Percentiles rank a stretch among this genome's conserved stretches.
These are phyloP conservation scores for Monosporascus sp. DNA, from an alignment of 2,329 filamentous ascomycete genomes.

Conservation along the genomic window DNA sequence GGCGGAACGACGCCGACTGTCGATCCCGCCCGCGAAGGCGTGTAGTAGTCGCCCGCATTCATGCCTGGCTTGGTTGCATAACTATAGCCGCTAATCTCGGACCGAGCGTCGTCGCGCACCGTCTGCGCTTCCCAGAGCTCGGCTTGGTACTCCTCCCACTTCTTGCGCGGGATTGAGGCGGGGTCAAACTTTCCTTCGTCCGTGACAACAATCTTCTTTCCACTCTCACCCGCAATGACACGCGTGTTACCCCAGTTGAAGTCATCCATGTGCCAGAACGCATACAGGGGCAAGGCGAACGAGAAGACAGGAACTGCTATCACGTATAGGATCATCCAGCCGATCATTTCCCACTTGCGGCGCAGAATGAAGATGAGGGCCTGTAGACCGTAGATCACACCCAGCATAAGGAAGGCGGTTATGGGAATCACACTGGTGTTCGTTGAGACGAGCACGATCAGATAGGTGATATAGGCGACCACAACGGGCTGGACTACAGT, in stretches of 20 bases:
- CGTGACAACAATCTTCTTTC: slow-evolving; percentile 85
- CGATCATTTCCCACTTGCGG: slow-evolving; percentile 99
- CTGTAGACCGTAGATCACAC: slow-evolving; percentile 94
- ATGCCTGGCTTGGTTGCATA: slow-evolving; percentile 81
- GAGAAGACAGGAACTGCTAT: slow-evolving; percentile 88
- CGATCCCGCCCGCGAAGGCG: slow-evolving; percentile 53
- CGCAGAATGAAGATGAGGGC: slow-evolving; percentile 94
- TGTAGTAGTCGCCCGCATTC: slow-evolving; percentile 64
- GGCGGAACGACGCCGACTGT: slow-evolving; percentile 41
- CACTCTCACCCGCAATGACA: slow-evolving; percentile 90
- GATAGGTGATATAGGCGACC: slow-evolving; percentile 82
- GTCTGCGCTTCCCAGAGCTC: slow-evolving; percentile 96
- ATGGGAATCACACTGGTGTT: slow-evolving; percentile 66
- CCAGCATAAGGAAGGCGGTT: slow-evolving; percentile 85
- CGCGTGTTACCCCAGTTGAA: slow-evolving; percentile 99
- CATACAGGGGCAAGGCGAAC: slow-evolving; percentile 82
- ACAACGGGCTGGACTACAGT: slow-evolving; percentile 91
- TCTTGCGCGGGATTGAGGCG: slow-evolving; percentile 87
- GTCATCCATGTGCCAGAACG: slow-evolving; percentile 99
- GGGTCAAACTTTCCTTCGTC: slow-evolving; percentile 99
- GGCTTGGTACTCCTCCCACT: slow-evolving; percentile 98
- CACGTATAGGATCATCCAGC: slow-evolving; percentile 97
- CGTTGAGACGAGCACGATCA: slow-evolving; percentile 68
- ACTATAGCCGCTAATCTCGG: slow-evolving; percentile 87
- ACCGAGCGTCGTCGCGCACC: slow-evolving; percentile 73